These are phyloP conservation scores for Buxus sempervirens DNA, from an alignment of 164 flowering plant species.

Conservation along the genomic window DNA sequence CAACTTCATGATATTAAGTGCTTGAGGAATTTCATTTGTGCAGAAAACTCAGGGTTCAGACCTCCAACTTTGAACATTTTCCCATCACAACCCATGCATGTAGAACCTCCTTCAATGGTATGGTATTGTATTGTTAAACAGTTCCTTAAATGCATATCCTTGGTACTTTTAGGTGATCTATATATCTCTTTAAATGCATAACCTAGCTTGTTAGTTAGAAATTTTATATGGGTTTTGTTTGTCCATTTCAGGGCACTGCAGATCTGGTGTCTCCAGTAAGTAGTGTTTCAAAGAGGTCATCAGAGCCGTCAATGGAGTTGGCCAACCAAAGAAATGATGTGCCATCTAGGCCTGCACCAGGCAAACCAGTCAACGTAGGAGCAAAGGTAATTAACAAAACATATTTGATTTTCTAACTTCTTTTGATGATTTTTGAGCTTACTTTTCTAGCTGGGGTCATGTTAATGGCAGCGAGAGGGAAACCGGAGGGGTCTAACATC, in stretches of 20 bases:
- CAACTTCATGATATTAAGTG: constrained; percentile 3
- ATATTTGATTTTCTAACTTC: not conserved
- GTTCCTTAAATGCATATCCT: too few relatives aligned
- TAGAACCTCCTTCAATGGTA: constrained; percentile 66
- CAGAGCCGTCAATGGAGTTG: constrained; percentile 75
- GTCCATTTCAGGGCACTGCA: constrained; percentile 36
- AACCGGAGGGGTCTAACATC: constrained; percentile 68
- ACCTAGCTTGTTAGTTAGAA: not conserved
- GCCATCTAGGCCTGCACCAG: constrained; percentile 38
- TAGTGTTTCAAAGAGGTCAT: constrained; percentile 58
- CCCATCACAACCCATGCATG: constrained; percentile 99
- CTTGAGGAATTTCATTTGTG: constrained; percentile 17
- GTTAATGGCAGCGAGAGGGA: constrained; percentile 57
- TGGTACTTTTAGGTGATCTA: too few relatives aligned
- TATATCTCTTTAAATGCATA: too few relatives aligned
- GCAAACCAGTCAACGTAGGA: constrained; percentile 62
- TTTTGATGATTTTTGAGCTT: not conserved
- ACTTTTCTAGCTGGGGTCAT: too few relatives aligned
- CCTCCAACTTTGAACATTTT: constrained; percentile 96
- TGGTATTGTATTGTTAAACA: too few relatives aligned
- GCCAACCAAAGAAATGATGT: constrained; percentile 48
- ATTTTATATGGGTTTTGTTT: not conserved
- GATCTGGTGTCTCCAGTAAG: constrained; percentile 43
- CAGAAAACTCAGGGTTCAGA: constrained; percentile 73
- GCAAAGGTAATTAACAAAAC: not conserved